phyloP scores from a whole-genome alignment of 805 yeast genomes.

The Saccharomyces jurei region DNA sequence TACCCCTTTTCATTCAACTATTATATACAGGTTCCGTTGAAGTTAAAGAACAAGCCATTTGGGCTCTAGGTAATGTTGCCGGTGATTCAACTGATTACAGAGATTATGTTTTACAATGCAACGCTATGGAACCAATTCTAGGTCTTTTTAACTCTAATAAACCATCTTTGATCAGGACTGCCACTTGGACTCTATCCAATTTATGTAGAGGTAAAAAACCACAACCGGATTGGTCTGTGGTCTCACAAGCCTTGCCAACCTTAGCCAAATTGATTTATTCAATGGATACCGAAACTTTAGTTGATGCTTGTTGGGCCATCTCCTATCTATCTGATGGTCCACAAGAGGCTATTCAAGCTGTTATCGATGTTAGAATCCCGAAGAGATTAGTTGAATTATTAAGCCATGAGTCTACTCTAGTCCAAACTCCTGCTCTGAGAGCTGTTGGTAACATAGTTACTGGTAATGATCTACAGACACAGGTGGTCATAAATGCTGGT shows the following conservation, averaged over 20 bases:
- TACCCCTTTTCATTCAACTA: slow-evolving; percentile 80
- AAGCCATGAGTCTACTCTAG: slow-evolving; percentile 72
- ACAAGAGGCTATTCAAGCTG: slow-evolving; percentile 89
- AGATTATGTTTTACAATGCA: slow-evolving; percentile 76
- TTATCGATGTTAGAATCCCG: slow-evolving; percentile 92
- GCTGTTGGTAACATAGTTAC: slow-evolving; percentile 98
- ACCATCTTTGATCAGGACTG: slow-evolving; percentile 87
- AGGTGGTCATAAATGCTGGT: slow-evolving; percentile 86
- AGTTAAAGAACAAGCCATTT: slow-evolving; percentile 96
- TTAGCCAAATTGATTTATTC: slow-evolving; percentile 86
- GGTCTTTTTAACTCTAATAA: slow-evolving; percentile 70
- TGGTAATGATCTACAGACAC: slow-evolving; percentile 93
- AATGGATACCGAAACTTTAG: slow-evolving; percentile 83
- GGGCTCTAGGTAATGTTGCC: slow-evolving; percentile 99
- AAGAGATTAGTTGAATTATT: slow-evolving; percentile 86
- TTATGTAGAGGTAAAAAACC: slow-evolving; percentile 95
- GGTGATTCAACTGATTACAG: slow-evolving; percentile 90
- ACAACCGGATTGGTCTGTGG: slow-evolving; percentile 89
- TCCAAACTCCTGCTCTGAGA: slow-evolving; percentile 94
- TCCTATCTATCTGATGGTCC: slow-evolving; percentile 92
- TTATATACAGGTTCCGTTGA: slow-evolving; percentile 76
- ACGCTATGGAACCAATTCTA: slow-evolving; percentile 85
- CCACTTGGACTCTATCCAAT: slow-evolving; percentile 96
- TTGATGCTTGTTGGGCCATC: slow-evolving; percentile 98
- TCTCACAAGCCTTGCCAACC: slow-evolving; percentile 82